Conservation (phyloP, 192 early-diverging fungal species). For the Rhizophagus clarus region DNA sequence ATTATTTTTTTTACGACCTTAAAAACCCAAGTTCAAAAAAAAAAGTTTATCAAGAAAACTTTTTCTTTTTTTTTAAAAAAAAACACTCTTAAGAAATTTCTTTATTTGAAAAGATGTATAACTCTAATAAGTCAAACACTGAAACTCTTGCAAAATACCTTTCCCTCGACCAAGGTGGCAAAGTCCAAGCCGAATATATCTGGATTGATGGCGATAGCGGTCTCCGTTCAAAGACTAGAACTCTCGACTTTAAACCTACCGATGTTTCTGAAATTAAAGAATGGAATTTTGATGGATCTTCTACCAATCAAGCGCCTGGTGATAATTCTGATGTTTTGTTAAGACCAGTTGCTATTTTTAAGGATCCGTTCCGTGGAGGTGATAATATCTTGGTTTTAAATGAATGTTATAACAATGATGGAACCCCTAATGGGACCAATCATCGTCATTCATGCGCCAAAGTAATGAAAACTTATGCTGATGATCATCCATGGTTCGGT, state of each 20-base stretch:
- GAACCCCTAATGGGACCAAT: constrained; percentile 58
- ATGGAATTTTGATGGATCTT: constrained; percentile 62
- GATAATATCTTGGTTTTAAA: constrained; percentile 56
- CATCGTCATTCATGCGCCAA: constrained; percentile 44
- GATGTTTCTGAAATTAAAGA: constrained; percentile 45
- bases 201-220: constrained; percentile 55
- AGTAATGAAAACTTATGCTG: constrained; percentile 44
- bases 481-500: constrained; percentile 54
- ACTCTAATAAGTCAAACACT: constrained; percentile 1
- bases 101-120: background rate
- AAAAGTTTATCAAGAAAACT: too few relatives aligned
- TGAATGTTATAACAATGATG: constrained; percentile 57
- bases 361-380: constrained; percentile 56
- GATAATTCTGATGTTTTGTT: constrained; percentile 58
- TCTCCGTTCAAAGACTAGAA: constrained; percentile 53
- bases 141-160: constrained; percentile 51
- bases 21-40: too few relatives aligned
- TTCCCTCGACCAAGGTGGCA: constrained; percentile 49
- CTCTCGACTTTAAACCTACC: constrained; percentile 40
- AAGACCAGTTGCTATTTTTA: constrained; percentile 49
- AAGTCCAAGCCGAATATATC: constrained; percentile 55
- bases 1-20: too few relatives aligned
- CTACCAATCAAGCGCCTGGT: constrained; percentile 56
- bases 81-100: too few relatives aligned
- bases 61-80: too few relatives aligned